A percentile compares a stretch with the other conserved stretches of the same genome.
Conservation (phyloP, 2,329 filamentous ascomycete species). For the Aspergillus sp. region DNA sequence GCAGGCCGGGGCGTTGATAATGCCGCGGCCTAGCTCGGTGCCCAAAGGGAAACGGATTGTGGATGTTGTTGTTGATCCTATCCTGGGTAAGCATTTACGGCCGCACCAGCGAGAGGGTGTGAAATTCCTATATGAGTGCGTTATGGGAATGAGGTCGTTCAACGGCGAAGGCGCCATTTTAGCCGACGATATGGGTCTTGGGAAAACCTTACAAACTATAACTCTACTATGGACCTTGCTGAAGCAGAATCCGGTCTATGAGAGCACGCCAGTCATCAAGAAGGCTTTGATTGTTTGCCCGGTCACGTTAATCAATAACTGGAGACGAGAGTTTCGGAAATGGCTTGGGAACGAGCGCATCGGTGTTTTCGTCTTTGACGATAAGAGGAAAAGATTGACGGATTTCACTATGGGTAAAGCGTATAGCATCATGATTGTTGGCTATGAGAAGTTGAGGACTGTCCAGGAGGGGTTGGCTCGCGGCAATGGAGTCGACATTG, state of each 20-base stretch:
- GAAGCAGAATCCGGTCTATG: constrained; percentile 68
- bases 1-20: constrained; percentile 61
- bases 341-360: constrained; percentile 71
- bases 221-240: constrained; percentile 69
- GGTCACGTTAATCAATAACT: constrained; percentile 70
- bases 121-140: constrained; percentile 71
- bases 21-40: constrained; percentile 59
- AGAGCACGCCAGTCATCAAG: constrained; percentile 60
- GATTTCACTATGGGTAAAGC: constrained; percentile 68
- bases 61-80: constrained; percentile 71
- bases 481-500: constrained; percentile 64
- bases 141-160: constrained; percentile 69
- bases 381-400: constrained; percentile 59
- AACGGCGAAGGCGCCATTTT: constrained; percentile 69
- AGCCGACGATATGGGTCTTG: constrained; percentile 74
- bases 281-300: constrained; percentile 74
- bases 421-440: constrained; percentile 72
- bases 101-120: constrained; percentile 70
- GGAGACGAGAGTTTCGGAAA: constrained; percentile 71
- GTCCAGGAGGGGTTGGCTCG: constrained; percentile 66
- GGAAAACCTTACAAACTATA: constrained; percentile 73
- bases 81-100: constrained; percentile 62
- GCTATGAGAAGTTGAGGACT: constrained; percentile 67
- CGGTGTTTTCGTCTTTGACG: constrained; percentile 66
- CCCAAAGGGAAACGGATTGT: constrained; percentile 66